These are phyloP conservation scores for Agaricus blazei DNA, from an alignment of 768 basidiomycete species.

Conservation along the genomic window DNA sequence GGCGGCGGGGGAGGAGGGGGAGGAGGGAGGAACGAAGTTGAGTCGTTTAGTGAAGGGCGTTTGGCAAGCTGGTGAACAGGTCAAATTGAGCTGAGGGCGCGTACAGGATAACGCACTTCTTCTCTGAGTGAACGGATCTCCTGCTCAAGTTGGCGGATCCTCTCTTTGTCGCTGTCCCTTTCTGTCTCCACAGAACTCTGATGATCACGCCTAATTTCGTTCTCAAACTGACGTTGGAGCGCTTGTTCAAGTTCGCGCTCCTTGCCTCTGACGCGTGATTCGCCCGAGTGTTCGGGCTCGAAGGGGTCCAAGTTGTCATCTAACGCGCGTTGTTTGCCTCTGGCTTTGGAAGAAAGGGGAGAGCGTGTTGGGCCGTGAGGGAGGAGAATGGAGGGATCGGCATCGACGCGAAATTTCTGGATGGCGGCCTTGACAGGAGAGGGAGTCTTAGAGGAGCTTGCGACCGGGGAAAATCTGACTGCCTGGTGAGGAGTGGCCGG, in stretches of 20 bases:
- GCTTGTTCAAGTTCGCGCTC: constrained; percentile 59
- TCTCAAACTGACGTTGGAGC: constrained; percentile 43
- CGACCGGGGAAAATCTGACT: no score
- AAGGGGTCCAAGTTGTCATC: constrained; percentile 7
- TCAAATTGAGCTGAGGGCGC: neutral
- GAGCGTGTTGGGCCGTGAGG: constrained; percentile 25
- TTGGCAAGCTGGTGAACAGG: constrained; percentile 38
- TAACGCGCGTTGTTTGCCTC: constrained; percentile 41
- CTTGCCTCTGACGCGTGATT: constrained; percentile 49
- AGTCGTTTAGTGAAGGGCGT: constrained; percentile 21
- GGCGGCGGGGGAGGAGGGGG: constrained; percentile 35
- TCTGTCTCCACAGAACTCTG: constrained; percentile 30
- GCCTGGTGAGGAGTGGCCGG: constrained; percentile 22
- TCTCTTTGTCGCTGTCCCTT: constrained; percentile 52
- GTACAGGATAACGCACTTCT: constrained; percentile 35
- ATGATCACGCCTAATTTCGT: constrained; percentile 29
- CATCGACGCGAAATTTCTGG: constrained; percentile 41
- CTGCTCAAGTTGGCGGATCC: constrained; percentile 58
- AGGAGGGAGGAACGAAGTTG: constrained; percentile 22
- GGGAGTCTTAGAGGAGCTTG: neutral
- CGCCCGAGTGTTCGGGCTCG: constrained; percentile 36
- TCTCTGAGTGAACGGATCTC: constrained; percentile 57
- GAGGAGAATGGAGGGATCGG: constrained; percentile 47
- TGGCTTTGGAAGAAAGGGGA: constrained; percentile 19
- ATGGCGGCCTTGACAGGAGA: constrained; percentile 47